These are phyloP conservation scores for Anethum foeniculum DNA, from an alignment of 140 eudicot genomes.

Conservation along the genomic window DNA sequence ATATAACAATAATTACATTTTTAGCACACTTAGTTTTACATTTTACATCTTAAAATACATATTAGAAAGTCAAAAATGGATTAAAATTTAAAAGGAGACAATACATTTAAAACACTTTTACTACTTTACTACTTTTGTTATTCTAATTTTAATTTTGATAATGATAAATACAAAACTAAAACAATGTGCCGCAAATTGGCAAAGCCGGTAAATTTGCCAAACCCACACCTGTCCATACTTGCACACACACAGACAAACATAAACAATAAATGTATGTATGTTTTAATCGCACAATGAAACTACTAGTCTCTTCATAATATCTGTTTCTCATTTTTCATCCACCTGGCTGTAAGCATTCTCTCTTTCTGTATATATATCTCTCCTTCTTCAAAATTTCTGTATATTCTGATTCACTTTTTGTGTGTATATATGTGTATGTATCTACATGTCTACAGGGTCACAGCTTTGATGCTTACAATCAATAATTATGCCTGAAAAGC, in stretches of 20 bases:
- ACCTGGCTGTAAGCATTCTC: constrained; percentile 6
- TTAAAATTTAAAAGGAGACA: too few relatives aligned
- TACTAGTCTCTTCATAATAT: not conserved
- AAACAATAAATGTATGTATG: not conserved
- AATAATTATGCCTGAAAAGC: constrained; percentile 5
- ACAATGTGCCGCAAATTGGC: not conserved
- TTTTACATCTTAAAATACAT: too few relatives aligned
- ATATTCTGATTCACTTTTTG: not conserved
- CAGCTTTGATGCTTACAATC: constrained; percentile 12
- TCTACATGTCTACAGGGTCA: not conserved
- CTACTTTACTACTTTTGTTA: too few relatives aligned
- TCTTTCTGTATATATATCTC: not conserved
- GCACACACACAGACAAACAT: not conserved
- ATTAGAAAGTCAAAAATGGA: too few relatives aligned
- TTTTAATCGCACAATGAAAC: not conserved
- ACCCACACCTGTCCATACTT: not conserved
- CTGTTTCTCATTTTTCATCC: not conserved
- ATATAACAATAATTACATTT: too few relatives aligned
- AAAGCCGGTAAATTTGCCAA: not conserved
- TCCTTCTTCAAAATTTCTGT: not conserved
- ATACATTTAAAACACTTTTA: too few relatives aligned
- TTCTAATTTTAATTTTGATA: too few relatives aligned
- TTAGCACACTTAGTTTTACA: too few relatives aligned
- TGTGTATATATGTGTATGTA: not conserved
- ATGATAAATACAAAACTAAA: not conserved